Base-by-base conservation (phyloP, 768 basidiomycete species). In the Leccinum boreale region DNA sequence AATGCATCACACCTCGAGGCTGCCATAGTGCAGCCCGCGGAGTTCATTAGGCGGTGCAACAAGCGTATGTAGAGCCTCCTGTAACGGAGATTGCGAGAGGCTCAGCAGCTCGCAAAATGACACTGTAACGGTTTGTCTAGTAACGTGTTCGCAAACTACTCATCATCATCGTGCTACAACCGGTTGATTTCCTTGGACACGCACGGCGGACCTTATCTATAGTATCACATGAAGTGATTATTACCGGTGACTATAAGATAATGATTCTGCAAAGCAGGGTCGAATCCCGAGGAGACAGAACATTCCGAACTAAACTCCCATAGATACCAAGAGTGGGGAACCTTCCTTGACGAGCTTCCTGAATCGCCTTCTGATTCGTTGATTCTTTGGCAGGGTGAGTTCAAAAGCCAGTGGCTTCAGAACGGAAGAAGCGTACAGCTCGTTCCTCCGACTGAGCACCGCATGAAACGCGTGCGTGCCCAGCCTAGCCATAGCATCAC, bases 391-490 rank as follows among this genome's bases (percentile, higher is more conserved):
- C 9, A 78, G 74, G 6, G 76, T 73, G 46, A 89, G 70, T 56
- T 86, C 82, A 46, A 78, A 77, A 10, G 69, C 74, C 11, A 91
- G 75, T 53, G 70, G 69, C 58, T 70, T 77, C 57, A 90, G 67
- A 3, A 90, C 35, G 10, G 62, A 59, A n/a, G 70, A 59, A 3
- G 72, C 54, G 65, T 88, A 87, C 12, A 70, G 70, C 28, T 80
- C 74, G 7, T 81, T 77, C 59, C 81, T 86, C 50, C 72, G 76
- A 14, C 77, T 77, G 4, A 94, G 69, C 52, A 92, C 79, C 10
- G 80, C 74, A 65, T 84, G 78, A 71, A 95, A 94, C 3, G 94
- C 94, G 59, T 87, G 86, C 48, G 79, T 79, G 44, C 92, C 90
- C 23, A 95, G 80, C 92, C 93, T 95, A 44, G 31, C 31, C 31